Conservation (phyloP, 2,329 filamentous ascomycete species). For the Cladophialophora bantiana region DNA sequence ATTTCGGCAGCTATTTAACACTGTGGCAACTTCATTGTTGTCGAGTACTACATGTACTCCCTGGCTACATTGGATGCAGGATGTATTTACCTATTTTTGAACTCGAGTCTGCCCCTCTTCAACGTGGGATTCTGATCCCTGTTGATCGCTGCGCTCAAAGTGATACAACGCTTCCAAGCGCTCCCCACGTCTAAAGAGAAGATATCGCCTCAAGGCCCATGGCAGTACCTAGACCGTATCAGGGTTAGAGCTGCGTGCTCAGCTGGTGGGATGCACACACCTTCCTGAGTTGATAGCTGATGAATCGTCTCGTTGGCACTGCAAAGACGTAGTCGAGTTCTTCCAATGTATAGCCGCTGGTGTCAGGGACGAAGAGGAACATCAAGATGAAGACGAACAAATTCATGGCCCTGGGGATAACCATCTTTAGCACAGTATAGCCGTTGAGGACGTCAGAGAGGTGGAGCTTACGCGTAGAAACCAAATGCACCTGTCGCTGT, state of each 20-base stretch:
- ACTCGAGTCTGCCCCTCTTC: too few species aligned
- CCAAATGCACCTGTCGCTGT: constrained; percentile 47
- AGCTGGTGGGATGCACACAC: neutral
- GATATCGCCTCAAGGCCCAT: constrained; percentile 13
- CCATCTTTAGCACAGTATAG: too few species aligned
- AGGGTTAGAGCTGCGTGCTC: neutral
- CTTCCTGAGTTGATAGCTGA: constrained; percentile 11
- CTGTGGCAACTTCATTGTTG: too few species aligned
- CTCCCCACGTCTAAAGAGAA: constrained; percentile 4
- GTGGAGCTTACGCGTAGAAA: constrained; percentile 48
- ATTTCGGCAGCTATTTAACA: too few species aligned
- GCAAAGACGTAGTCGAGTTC: constrained; percentile 60
- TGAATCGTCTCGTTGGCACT: constrained; percentile 10
- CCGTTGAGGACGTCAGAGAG: neutral
- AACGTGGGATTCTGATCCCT: neutral
- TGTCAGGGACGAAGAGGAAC: constrained; percentile 50
- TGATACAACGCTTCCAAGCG: neutral
- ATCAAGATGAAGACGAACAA: constrained; percentile 55
- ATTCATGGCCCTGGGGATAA: constrained; percentile 49
- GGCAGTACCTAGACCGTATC: constrained; percentile 37
- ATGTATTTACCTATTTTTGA: too few species aligned
- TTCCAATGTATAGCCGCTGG: constrained; percentile 57
- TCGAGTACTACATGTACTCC: too few species aligned
- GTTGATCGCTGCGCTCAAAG: neutral
- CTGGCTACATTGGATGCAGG: too few species aligned